Base-by-base conservation (phyloP, 176 grass and related monocot genomes). In the Metroxylon sagu region DNA sequence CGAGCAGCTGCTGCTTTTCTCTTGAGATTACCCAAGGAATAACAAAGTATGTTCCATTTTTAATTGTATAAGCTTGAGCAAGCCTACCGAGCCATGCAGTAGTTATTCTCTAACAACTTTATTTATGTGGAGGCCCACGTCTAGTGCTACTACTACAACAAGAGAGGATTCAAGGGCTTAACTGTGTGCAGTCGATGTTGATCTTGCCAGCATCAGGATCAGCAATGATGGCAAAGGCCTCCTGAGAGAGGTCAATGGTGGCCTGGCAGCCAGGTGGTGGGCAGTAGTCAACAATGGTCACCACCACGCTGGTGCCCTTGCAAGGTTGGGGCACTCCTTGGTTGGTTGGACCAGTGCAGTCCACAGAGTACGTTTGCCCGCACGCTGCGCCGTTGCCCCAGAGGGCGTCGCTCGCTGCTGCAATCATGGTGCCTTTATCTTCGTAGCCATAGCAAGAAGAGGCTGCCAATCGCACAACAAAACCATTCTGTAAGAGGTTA, bases 191-290 rank as follows among this genome's bases (percentile, higher is more conserved):
- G 0, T 81, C 30, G 65, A 86, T 67, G 3, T 62, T 6, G 63
- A 86, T 66, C 79, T 82, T 82, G 59, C 83, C 83, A 30, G 69
- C 83, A 52, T 70, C 30, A 0, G 55, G 65, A 52, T 86, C 5
- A 53, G 83, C 83, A 25, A 86, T 82, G 58, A 48, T 3, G 52
- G 78, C 64, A 74, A 86, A 86, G 23, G 83, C 83, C 59, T 86
- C 68, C 73, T 81, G 61, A 8, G 83, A 86, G 58, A 86, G 74
- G 74, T 82, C 83, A 2, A 86, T 43, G 14, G 78, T 86, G 57
- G 53, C 60, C 12, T 62, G 53, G 49, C 70, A 73, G 25, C 53
- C 27, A 12, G 60, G 6, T n/a, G n/a, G n/a, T 27, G 68, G 68
- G 18, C 53, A 57, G 53, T 25, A 6, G 7, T 49, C 53, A 1